Evolutionary conservation across 179 eudicot genomes (phyloP), one percentile per base, ranked within the genome.

Genomic region (Beta lomatogona): DNA sequence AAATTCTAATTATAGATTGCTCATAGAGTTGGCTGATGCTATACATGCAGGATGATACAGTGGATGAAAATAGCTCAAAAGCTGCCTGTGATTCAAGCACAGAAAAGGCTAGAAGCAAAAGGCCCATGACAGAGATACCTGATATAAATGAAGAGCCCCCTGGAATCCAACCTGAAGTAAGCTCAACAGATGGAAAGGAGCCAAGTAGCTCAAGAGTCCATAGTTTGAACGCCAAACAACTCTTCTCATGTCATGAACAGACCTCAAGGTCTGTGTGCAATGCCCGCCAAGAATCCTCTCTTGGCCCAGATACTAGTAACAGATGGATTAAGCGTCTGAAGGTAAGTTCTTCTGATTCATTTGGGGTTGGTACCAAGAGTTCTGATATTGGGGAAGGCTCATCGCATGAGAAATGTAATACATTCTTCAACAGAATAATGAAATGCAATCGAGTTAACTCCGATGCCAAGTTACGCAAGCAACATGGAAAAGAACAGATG

Each of bases 281-380:
- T 73, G 77, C 21, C 78, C n/a, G 53, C 41, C 81, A 73, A 46
- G 81, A 76, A 46, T 75, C 15, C 59, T 75, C 80, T 69, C 70
- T 71, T 52, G 28, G 67, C 59, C 46, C 71, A 21, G 94, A 91
- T 12, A 82, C 89, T 18, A 81, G 80, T 73, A 80, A 82, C 81
- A 78, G 90, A 81, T 93, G 98, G 96, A 83, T 90, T 70, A 93
- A 94, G 83, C 97, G 97, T n/a, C 86, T 94, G 73, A 93, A 87
- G 83, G 77, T 64, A 73, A 83, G 74, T 82, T 86, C 88, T 52
- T 72, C 86, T 41, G 85, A 84, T 72, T 81, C 91, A 76, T 71
- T 75, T 46, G 88, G 80, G 68, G 48, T 80, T n/a, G 90, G 88
- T 66, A 90, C 91, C 53, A 90, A 81, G 82, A 77, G 83, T 82